Base-by-base conservation (phyloP, 1,284 basidiomycete genomes). In the Sporisorium sorghi region DNA sequence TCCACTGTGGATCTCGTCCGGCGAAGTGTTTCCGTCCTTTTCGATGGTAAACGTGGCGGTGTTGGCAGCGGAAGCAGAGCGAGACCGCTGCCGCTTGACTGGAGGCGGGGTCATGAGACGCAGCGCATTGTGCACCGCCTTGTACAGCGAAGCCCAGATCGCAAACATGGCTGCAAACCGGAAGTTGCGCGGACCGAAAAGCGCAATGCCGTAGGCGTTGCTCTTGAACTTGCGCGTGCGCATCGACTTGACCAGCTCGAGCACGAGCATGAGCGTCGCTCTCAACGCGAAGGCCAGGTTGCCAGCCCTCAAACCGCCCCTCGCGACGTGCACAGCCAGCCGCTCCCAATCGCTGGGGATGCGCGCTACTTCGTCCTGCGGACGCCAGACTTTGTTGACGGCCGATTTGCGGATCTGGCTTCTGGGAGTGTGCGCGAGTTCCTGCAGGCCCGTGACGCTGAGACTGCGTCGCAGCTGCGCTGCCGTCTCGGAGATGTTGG, bases 281-380 rank as follows among this genome's bases (percentile, higher is more conserved):
- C 83, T 66, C 21, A 83, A 48, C 10, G 81, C 78, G 56, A 79
- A 84, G 11, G 82, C 73, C 5, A 84, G 48, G 40, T 76, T 76
- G 12, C 77, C 81, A 4, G 79, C 81, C 19, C 81, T 69, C 11
- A 78, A 52, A 42, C 78, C 83, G 11, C 78, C 83, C 12, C 83
- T 64, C 2, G 71, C 57, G 32, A 82, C 79, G 52, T 84, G 80
- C 0, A 84, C 79, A 2, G 66, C 72, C 11, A 83, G 63, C 11
- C 83, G 62, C 64, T 84, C 83, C 82, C 81, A 83, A 49, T 84
- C 83, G 32, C 55, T 65, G 0, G 83, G 83, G 9, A 83, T 57
- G 14, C 72, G 66, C 4, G 76, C 74, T 37, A 65, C 74, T 42
- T 84, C 83, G 40, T 84, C 78, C n/a, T 80, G 73, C 2, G 82